Percentiles rank a stretch among this genome's conserved stretches.
These are phyloP conservation scores for Fennellomyces sp. DNA, from an alignment of 371 early-diverging fungal species.

Conservation along the genomic window DNA sequence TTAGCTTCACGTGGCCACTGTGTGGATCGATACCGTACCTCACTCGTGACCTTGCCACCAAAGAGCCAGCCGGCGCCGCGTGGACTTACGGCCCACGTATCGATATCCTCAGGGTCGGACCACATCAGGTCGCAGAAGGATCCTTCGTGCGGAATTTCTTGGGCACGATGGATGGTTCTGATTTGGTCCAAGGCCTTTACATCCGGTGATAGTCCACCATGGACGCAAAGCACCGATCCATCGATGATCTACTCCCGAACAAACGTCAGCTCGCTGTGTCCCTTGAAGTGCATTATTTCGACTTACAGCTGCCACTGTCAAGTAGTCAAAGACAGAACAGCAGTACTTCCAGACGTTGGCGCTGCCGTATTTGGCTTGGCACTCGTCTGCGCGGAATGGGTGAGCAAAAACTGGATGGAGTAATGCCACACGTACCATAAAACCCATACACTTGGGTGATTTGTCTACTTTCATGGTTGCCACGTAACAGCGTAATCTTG, in stretches of 20 bases:
- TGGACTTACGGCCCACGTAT: constrained; percentile 98
- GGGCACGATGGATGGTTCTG: constrained; percentile 93
- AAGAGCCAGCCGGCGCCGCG: constrained; percentile 99
- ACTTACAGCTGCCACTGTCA: constrained; percentile 97
- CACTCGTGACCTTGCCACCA: constrained; percentile 96
- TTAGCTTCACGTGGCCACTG: no score
- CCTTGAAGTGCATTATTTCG: constrained; percentile 32
- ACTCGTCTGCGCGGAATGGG: no score
- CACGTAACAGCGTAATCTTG: constrained; percentile 97
- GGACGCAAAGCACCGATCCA: constrained; percentile 92
- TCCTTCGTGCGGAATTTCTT: constrained; percentile 99
- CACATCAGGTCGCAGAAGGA: constrained; percentile 97
- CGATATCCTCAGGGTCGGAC: constrained; percentile 95
- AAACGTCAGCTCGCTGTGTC: no score
- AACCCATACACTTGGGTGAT: constrained; percentile 99
- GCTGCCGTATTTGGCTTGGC: constrained; percentile 97
- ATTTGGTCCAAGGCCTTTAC: constrained; percentile 98
- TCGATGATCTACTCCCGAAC: constrained; percentile 56
- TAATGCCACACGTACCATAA: constrained; percentile 67
- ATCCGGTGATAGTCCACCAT: constrained; percentile 99
- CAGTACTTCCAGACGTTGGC: constrained; percentile 99
- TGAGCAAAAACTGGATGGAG: no score
- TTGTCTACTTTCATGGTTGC: constrained; percentile 99
- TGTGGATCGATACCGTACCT: no score
- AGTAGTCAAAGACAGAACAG: constrained; percentile 98